These are phyloP conservation scores for Letharia lupina DNA, from an alignment of 495 filamentous ascomycete genomes.

Conservation along the genomic window DNA sequence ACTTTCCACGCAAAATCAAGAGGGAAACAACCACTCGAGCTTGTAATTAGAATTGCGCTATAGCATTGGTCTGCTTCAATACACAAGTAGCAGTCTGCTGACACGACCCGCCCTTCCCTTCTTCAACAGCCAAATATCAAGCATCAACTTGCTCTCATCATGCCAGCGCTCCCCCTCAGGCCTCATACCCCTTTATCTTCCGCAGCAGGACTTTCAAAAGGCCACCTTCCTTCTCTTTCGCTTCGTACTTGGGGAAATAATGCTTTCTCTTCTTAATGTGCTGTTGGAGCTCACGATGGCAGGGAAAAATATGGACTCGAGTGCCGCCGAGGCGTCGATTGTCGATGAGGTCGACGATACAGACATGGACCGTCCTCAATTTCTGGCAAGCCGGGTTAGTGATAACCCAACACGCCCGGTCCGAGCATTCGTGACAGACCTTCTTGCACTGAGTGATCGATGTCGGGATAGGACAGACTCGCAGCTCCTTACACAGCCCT, in stretches of 20 bases:
- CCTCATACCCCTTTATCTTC: background rate
- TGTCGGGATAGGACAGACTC: conserved; percentile 21
- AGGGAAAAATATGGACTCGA: conserved; percentile 30
- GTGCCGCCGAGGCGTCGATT: conserved; percentile 27
- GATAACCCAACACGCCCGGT: too few relatives aligned
- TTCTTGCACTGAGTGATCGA: conserved; percentile 38
- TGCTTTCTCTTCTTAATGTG: conserved; percentile 33
- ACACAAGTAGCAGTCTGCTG: background rate
- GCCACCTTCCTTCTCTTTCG: conserved; percentile 34
- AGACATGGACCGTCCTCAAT: conserved; percentile 36
- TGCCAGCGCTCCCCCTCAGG: background rate
- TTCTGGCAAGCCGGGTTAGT: conserved; percentile 17
- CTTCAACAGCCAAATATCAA: background rate
- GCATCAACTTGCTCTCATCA: too few relatives aligned
- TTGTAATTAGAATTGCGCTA: background rate
- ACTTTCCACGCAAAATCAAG: background rate
- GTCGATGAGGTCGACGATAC: conserved; percentile 47
- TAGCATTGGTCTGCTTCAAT: background rate
- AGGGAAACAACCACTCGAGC: background rate
- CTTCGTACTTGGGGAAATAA: conserved; percentile 27
- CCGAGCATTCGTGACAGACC: conserved; percentile 23
- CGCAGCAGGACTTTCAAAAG: conserved; percentile 37
- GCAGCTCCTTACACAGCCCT: conserved; percentile 31
- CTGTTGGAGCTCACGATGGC: conserved; percentile 27
- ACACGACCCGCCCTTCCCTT: background rate